A percentile compares a stretch with the other conserved stretches of the same genome.
Conservation (phyloP, 2,329 filamentous ascomycete species). For the Xylariaceae sp. region DNA sequence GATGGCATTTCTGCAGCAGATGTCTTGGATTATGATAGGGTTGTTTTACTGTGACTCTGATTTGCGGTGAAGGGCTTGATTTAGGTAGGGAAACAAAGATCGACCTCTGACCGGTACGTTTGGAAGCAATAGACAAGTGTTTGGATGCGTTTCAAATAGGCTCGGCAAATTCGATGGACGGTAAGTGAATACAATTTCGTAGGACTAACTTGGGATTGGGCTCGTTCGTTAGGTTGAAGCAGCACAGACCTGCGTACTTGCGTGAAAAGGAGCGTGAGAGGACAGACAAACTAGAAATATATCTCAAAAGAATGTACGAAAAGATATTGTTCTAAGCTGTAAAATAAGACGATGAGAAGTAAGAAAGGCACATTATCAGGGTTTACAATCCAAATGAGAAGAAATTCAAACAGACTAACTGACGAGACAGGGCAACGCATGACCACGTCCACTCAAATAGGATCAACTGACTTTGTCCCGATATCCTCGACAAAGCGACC, state of each 20-base stretch:
- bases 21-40: slow-evolving; percentile 15
- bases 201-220: not conserved
- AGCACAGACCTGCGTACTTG: slow-evolving; percentile 23
- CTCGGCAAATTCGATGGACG: not conserved
- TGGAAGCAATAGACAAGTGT: not conserved
- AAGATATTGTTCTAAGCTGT: too few relatives aligned
- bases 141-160: not conserved
- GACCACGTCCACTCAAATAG: slow-evolving; percentile 18
- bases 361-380: too few relatives aligned
- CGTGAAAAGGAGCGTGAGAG: slow-evolving; percentile 12
- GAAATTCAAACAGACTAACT: slow-evolving; percentile 6
- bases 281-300: not conserved
- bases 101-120: not conserved
- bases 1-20: slow-evolving; percentile 32
- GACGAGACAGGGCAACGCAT: not conserved
- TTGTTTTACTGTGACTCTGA: slow-evolving; percentile 15
- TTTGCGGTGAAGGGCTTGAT: not conserved
- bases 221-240: not conserved
- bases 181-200: not conserved
- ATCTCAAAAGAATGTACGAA: slow-evolving; percentile 26
- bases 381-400: too few relatives aligned
- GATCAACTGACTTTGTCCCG: slow-evolving; percentile 27
- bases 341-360: too few relatives aligned
- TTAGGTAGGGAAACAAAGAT: not conserved
- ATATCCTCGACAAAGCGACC: slow-evolving; percentile 28